These are phyloP conservation scores for Ceriops tagal DNA, from an alignment of 345 rosid genomes.

Conservation along the genomic window DNA sequence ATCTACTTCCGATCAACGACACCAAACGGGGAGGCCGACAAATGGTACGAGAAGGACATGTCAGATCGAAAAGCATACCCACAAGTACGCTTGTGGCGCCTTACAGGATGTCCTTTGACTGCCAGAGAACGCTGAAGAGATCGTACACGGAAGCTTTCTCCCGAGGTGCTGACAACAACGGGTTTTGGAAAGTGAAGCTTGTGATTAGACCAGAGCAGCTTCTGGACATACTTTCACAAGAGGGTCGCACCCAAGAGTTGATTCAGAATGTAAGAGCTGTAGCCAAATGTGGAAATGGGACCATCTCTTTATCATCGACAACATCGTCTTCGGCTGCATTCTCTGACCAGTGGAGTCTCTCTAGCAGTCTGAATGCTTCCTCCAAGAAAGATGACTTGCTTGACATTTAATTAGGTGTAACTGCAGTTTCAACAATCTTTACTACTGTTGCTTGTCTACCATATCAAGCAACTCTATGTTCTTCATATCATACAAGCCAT, in stretches of 20 bases:
- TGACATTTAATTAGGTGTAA: constrained; percentile 4
- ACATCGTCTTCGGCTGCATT: constrained; percentile 26
- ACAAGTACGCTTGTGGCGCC: constrained; percentile 34
- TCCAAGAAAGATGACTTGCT: constrained; percentile 28
- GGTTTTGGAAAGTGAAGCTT: constrained; percentile 87
- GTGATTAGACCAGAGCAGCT: constrained; percentile 64
- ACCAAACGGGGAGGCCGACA: constrained; percentile 21
- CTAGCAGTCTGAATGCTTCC: constrained; percentile 41
- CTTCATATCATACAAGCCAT: too few relatives aligned
- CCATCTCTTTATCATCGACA: background rate
- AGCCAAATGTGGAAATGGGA: constrained; percentile 55
- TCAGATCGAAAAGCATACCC: constrained; percentile 65
- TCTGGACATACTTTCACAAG: constrained; percentile 63
- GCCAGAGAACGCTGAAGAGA: constrained; percentile 52
- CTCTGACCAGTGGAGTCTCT: constrained; percentile 54
- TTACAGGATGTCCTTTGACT: constrained; percentile 63
- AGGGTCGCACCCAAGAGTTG: constrained; percentile 56
- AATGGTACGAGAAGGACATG: constrained; percentile 48
- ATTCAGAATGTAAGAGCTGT: constrained; percentile 71
- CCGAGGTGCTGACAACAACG: constrained; percentile 16
- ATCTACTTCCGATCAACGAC: constrained; percentile 42
- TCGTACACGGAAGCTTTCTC: constrained; percentile 62
- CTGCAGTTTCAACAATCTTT: too few relatives aligned
- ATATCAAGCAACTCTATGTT: too few relatives aligned
- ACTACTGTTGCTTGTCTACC: too few relatives aligned